Conservation (phyloP, 2,329 filamentous ascomycete genomes). For the Colletotrichum agaves region DNA sequence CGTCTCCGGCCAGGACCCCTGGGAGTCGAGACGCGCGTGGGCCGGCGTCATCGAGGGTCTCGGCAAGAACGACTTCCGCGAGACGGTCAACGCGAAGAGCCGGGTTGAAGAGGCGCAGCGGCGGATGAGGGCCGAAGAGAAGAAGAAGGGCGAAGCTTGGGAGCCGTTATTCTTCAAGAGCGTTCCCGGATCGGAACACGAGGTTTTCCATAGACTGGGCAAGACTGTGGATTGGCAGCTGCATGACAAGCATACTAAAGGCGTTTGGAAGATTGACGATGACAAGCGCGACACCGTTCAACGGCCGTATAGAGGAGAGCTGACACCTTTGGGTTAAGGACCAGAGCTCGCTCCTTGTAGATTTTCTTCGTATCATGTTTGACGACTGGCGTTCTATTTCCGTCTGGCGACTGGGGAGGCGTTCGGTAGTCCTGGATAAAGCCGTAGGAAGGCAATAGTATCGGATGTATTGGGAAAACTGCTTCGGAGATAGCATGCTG, state of each 20-base stretch:
- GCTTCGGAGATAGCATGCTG: too few relatives aligned
- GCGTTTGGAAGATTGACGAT: conserved; percentile 51
- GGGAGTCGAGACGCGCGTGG: conserved; percentile 87
- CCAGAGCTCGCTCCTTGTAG: background rate
- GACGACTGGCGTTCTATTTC: conserved; percentile 3
- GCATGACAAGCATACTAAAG: conserved; percentile 49
- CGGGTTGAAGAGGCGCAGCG: conserved; percentile 86
- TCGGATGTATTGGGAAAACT: too few relatives aligned
- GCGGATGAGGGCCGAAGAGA: conserved; percentile 76
- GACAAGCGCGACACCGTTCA: conserved; percentile 40
- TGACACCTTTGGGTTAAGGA: conserved; percentile 46
- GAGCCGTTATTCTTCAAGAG: conserved; percentile 52
- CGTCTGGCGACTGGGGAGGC: background rate
- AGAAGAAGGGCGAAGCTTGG: conserved; percentile 56
- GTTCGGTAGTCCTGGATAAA: background rate
- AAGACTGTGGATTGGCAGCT: conserved; percentile 45
- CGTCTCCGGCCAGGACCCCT: conserved; percentile 77
- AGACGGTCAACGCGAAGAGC: conserved; percentile 76
- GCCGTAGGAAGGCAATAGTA: conserved; percentile 1
- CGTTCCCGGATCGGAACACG: conserved; percentile 42
- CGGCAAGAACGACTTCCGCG: conserved; percentile 77
- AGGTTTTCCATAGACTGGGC: conserved; percentile 46
- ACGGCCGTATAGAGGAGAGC: conserved; percentile 46
- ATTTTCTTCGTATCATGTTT: background rate
- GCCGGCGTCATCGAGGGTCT: conserved; percentile 79